These are phyloP conservation scores for Mallotus japonicus DNA, from an alignment of 441 rosid genomes.

Conservation along the genomic window DNA sequence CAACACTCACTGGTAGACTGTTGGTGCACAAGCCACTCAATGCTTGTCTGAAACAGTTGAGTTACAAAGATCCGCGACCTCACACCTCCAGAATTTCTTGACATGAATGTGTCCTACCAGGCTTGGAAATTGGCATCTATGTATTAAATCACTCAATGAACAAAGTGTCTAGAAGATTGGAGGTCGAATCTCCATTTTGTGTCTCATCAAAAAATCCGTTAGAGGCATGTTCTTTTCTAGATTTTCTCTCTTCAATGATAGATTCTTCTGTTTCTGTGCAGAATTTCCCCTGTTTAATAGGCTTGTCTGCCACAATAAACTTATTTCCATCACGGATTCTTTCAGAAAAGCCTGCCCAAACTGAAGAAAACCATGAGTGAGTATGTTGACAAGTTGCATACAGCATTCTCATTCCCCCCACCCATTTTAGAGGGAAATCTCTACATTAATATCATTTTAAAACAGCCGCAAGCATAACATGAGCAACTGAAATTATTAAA, in stretches of 20 bases:
- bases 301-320: conserved; percentile 74
- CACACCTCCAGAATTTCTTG: neutral
- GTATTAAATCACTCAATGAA: conserved; percentile 37
- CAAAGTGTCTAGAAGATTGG: conserved; percentile 55
- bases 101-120: conserved; percentile 1
- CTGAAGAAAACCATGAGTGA: conserved; percentile 35
- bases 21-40: conserved; percentile 8
- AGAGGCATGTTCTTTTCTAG: conserved; percentile 50
- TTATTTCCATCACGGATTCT: conserved; percentile 78
- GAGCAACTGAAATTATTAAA: neutral
- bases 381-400: conserved; percentile 7
- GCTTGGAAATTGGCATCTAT: neutral
- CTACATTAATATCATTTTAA: neutral
- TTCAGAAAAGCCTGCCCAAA: conserved; percentile 97
- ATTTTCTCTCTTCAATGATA: conserved; percentile 58
- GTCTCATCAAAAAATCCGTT: conserved; percentile 63
- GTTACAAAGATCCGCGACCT: conserved; percentile 5
- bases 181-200: conserved; percentile 39
- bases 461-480: neutral
- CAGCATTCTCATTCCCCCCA: neutral
- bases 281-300: conserved; percentile 49
- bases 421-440: neutral
- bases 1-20: neutral
- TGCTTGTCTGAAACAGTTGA: conserved; percentile 7
- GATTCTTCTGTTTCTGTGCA: conserved; percentile 65